These are phyloP conservation scores for Lycium barbarum DNA, from an alignment of 257 asterid genomes.

Conservation along the genomic window DNA sequence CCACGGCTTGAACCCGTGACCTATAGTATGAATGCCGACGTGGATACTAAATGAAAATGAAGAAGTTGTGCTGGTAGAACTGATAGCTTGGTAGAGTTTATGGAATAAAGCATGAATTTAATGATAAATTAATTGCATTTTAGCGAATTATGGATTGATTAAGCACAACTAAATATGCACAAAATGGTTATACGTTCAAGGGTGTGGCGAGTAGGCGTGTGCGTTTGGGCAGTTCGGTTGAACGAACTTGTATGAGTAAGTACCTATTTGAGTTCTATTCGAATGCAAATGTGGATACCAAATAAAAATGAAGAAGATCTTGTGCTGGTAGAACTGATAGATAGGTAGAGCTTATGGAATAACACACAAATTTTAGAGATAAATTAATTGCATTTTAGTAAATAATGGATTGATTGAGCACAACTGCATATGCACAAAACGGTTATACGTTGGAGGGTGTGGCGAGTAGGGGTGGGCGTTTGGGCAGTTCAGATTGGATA, in stretches of 20 bases:
- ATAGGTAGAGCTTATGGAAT: not conserved
- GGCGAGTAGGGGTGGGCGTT: not conserved
- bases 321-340: slow-evolving; percentile 9
- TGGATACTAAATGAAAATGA: not conserved
- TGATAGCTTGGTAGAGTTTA: not conserved
- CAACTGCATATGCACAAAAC: not conserved
- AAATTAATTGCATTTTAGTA: not conserved
- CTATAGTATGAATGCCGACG: not conserved
- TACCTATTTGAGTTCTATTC: not conserved
- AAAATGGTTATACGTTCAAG: not conserved
- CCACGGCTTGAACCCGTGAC: too few relatives aligned
- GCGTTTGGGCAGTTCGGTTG: too few relatives aligned
- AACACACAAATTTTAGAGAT: not conserved
- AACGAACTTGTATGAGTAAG: not conserved
- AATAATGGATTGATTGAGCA: slow-evolving; percentile 18
- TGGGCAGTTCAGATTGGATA: too few relatives aligned
- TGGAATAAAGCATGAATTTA: not conserved
- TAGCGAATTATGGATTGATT: slow-evolving; percentile 8
- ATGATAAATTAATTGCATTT: not conserved
- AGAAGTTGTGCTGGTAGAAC: slow-evolving; percentile 22
- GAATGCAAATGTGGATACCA: not conserved
- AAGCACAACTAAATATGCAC: not conserved
- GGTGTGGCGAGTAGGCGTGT: not conserved
- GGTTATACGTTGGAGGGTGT: not conserved
- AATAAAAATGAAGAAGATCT: not conserved